Evolutionary conservation across 23 red algal genomes (phyloP).

Genomic region (Cyanidiococcus yangmingshanensis): DNA sequence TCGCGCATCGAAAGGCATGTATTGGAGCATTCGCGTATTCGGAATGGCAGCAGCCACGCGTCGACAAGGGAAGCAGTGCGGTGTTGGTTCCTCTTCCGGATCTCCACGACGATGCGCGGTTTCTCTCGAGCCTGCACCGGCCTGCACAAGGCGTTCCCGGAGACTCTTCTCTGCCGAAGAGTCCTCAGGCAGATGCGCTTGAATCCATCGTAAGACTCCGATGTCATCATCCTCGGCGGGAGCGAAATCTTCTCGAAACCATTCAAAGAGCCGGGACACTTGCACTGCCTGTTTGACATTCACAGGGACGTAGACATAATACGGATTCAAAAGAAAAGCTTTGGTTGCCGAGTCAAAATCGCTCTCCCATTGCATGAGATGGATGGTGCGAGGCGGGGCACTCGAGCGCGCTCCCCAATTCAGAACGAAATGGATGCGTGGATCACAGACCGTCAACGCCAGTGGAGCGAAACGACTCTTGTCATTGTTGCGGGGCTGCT

Average conservation of each 20-base stretch:
- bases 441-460: background rate
- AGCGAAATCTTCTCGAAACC: background rate
- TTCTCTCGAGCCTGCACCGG: background rate
- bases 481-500: background rate
- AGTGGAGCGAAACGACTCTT: background rate
- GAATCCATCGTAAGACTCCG: background rate
- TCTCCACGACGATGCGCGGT: background rate
- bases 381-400: background rate
- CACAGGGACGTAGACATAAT: background rate
- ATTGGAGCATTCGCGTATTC: background rate
- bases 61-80: background rate
- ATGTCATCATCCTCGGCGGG: background rate
- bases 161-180: background rate
- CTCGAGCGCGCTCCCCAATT: background rate
- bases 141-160: background rate
- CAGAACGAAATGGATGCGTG: slow-evolving; percentile 13
- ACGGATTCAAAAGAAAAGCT: background rate
- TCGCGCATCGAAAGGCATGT: background rate
- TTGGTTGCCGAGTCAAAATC: background rate
- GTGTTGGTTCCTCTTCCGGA: background rate
- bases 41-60: background rate
- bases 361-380: background rate
- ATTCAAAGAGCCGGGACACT: slow-evolving; percentile 5
- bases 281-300: background rate
- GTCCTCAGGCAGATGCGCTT: slow-evolving; percentile 6